phyloP scores from a whole-genome alignment of 2,329 filamentous ascomycete species.

The Fusarium solani-melongenae region DNA sequence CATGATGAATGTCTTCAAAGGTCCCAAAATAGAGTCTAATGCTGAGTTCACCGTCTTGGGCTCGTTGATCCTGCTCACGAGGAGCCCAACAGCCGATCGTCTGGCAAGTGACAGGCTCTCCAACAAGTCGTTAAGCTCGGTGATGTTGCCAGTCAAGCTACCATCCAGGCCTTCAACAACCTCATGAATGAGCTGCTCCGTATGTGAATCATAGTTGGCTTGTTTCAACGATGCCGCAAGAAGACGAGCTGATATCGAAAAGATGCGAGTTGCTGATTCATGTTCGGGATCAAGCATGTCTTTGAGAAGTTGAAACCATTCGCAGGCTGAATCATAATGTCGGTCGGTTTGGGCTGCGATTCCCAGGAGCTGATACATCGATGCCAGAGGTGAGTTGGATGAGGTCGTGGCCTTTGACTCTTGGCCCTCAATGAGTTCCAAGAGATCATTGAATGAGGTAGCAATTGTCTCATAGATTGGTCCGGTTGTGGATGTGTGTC shows the following conservation, averaged over 20 bases:
- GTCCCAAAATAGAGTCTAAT: slow-evolving; percentile 41
- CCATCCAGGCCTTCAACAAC: slow-evolving; percentile 68
- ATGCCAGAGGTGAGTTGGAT: slow-evolving; percentile 57
- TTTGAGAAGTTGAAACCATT: slow-evolving; percentile 64
- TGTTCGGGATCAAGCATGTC: slow-evolving; percentile 49
- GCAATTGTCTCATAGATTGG: slow-evolving; percentile 52
- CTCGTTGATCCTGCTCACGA: slow-evolving; percentile 49
- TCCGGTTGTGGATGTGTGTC: slow-evolving; percentile 54
- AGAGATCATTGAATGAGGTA: slow-evolving; percentile 47
- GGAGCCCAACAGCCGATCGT: slow-evolving; percentile 62
- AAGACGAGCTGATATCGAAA: slow-evolving; percentile 65
- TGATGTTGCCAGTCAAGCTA: slow-evolving; percentile 67
- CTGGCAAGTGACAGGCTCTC: slow-evolving; percentile 66
- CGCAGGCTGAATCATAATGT: slow-evolving; percentile 61
- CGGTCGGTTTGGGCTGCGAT: slow-evolving; percentile 59
- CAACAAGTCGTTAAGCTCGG: slow-evolving; percentile 71
- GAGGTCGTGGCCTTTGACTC: slow-evolving; percentile 48
- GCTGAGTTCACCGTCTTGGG: slow-evolving; percentile 15
- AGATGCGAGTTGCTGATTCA: slow-evolving; percentile 62
- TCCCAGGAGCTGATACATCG: slow-evolving; percentile 65
- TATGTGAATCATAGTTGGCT: slow-evolving; percentile 47
- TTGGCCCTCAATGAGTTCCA: slow-evolving; percentile 48
- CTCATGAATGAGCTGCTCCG: slow-evolving; percentile 57
- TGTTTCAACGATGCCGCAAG: slow-evolving; percentile 65
- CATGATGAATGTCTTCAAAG: slow-evolving; percentile 67